Evolutionary conservation across 148 eudicot genomes (phyloP), one percentile per base, ranked within the genome.

Genomic region (Polygonum aviculare): DNA sequence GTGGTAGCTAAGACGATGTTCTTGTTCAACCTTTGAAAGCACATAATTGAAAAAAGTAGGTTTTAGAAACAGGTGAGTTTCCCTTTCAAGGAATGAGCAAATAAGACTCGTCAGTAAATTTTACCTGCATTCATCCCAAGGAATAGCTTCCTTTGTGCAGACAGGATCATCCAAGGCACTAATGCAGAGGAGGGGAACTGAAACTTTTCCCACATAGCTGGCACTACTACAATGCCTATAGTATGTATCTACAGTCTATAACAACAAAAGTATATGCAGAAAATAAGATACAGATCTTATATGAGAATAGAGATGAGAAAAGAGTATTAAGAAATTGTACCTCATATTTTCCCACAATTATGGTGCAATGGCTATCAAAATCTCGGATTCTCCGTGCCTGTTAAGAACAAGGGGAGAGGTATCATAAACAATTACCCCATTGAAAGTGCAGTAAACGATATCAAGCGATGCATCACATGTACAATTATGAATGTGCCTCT

Each of bases 41-140:
- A 18, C 71, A 26, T 47, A 49, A 76, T 45, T 52, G 44, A n/a
- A 70, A 67, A 15, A 16, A 54, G 6, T 41, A n/a, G 4, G 0
- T 0, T 44, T 12, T 22, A 44, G 12, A 48, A 72, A 44, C 15
- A 3, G 16, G 47, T 19, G 19, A 26, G n/a, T 72, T 41, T 41
- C 1, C 5, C 16, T 41, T 21, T 19, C 14, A 48, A 21, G 33
- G n/a, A 71, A 39, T 33, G 11, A 14, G n/a, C n/a, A 5, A 38
- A n/a, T 10, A 72, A 72, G 8, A n/a, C 75, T 44, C 9, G 47
- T 44, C 31, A 48, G 74, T 26, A 49, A 52, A 38, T 47, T 16
- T n/a, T 80, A 92, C 98, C 97, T 89, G 93, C 98, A 95, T 82
- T 95, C 98, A 82, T 95, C 97, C 94, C 94, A 95, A 26, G 98